These are phyloP conservation scores for Chlamydomonas sphaeroides DNA, from an alignment of 139 green algal species.

Conservation along the genomic window DNA sequence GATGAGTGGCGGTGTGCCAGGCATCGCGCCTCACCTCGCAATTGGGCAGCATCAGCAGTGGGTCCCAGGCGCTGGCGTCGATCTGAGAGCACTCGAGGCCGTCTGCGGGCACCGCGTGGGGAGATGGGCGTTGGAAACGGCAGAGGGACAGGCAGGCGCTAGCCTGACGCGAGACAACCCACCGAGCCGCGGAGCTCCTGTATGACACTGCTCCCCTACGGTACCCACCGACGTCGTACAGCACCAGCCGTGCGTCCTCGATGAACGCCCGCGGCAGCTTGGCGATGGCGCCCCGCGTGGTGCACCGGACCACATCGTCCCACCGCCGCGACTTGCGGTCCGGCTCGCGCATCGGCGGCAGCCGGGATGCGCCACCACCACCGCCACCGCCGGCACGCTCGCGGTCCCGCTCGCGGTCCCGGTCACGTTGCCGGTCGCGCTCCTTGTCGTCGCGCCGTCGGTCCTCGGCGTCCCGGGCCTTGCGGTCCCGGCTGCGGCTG, in stretches of 20 bases:
- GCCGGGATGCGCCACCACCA: no score
- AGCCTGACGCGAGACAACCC: no score
- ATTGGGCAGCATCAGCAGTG: constrained; percentile 27
- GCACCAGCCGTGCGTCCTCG: constrained; percentile 12
- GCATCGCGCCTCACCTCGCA: constrained; percentile 36
- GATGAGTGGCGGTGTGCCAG: no score
- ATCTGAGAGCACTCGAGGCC: constrained; percentile 38
- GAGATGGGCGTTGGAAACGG: no score
- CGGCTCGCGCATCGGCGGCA: constrained; percentile 4
- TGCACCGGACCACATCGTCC: constrained; percentile 8
- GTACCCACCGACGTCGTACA: constrained; percentile 21
- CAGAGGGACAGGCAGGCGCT: no score
- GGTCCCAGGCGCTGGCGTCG: constrained; percentile 26
- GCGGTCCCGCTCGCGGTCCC: not conserved
- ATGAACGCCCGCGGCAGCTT: constrained; percentile 30
- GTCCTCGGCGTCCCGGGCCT: not conserved
- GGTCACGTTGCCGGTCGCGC: not conserved
- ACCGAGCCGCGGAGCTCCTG: no score
- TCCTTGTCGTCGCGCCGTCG: not conserved
- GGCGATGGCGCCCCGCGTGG: not conserved
- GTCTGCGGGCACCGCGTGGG: constrained; percentile 1
- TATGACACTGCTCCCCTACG: no score
- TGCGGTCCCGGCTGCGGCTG: constrained; percentile 13
- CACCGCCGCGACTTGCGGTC: constrained; percentile 15
- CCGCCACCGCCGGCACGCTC: no score